These are phyloP conservation scores for Apiotrichum montevideense DNA, from an alignment of 1,284 basidiomycete species.

Conservation along the genomic window DNA sequence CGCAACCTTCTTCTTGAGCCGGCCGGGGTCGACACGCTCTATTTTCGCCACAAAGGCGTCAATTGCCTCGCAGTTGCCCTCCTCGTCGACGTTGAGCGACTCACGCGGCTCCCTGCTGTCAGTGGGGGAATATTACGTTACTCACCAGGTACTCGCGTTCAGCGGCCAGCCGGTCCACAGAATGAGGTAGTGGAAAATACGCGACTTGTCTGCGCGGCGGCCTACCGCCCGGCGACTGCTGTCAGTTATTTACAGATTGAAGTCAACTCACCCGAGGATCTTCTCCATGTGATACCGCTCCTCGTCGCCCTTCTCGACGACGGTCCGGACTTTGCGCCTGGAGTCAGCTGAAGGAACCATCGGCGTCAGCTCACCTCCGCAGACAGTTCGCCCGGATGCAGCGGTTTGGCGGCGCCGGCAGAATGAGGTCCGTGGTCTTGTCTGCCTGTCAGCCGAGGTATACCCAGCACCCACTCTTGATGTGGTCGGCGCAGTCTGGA, in stretches of 20 bases:
- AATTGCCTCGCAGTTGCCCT: neutral
- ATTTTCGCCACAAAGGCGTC: too few relatives aligned
- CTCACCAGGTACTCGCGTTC: constrained; percentile 12
- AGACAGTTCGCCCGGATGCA: constrained; percentile 20
- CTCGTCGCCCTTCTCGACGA: constrained; percentile 8
- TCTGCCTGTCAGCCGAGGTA: neutral
- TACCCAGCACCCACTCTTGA: neutral
- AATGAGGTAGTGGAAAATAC: constrained; percentile 17
- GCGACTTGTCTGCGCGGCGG: neutral
- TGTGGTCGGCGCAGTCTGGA: constrained; percentile 3
- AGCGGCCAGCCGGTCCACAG: constrained; percentile 18
- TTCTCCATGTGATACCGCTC: constrained; percentile 11
- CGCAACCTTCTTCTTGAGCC: too few relatives aligned
- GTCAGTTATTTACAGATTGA: too few relatives aligned
- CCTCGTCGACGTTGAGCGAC: neutral
- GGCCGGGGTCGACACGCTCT: too few relatives aligned
- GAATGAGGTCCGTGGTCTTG: constrained; percentile 1
- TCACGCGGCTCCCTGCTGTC: constrained; percentile 12
- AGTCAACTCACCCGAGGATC: constrained; percentile 2
- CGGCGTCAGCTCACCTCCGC: constrained; percentile 3
- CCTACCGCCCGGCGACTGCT: too few relatives aligned
- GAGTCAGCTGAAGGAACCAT: neutral
- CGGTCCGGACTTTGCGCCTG: constrained; percentile 10
- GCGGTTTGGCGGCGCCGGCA: constrained; percentile 7
- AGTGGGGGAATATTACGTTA: too few relatives aligned